Percentiles rank a stretch among this genome's conserved stretches.
Conservation (phyloP, 2,329 filamentous ascomycete genomes). For the Cordyceps javanica region DNA sequence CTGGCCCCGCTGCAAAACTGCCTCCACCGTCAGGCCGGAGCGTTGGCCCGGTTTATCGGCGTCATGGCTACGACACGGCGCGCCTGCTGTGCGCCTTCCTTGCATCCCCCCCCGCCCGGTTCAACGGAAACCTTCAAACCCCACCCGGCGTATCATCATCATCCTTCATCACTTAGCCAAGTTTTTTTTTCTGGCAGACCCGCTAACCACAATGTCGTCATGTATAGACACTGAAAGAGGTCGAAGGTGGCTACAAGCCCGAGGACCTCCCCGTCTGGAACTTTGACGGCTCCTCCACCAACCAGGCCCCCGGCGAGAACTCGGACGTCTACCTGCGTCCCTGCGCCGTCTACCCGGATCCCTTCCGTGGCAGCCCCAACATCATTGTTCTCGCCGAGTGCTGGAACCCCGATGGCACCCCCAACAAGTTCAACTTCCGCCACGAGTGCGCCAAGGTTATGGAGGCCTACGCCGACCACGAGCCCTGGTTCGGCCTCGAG, state of each 20-base stretch:
- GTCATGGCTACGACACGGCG: constrained; percentile 1
- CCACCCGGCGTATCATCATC: background rate
- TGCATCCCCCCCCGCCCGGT: background rate
- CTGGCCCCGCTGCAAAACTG: background rate
- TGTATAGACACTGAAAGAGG: constrained; percentile 42
- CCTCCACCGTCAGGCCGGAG: background rate
- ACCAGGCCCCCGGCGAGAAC: constrained; percentile 89
- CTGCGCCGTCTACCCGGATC: constrained; percentile 82
- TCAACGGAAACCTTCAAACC: background rate
- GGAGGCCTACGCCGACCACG: constrained; percentile 73
- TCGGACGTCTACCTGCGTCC: constrained; percentile 96
- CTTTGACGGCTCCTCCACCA: constrained; percentile 76
- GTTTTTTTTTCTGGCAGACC: background rate
- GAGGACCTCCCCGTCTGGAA: constrained; percentile 51
- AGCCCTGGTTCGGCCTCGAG: constrained; percentile 97
- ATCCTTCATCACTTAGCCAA: background rate
- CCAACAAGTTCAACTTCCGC: constrained; percentile 98
- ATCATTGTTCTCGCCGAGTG: constrained; percentile 92
- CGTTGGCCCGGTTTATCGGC: background rate
- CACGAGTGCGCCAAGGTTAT: constrained; percentile 87
- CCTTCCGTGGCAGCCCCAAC: constrained; percentile 85
- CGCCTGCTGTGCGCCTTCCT: background rate
- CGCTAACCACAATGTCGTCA: background rate
- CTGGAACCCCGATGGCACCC: constrained; percentile 87
- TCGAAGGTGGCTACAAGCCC: constrained; percentile 38